A percentile compares a stretch with the other conserved stretches of the same genome.
These are phyloP conservation scores for Phytopythium oedochilum DNA, from an alignment of 352 stramenopile genomes.

Conservation along the genomic window DNA sequence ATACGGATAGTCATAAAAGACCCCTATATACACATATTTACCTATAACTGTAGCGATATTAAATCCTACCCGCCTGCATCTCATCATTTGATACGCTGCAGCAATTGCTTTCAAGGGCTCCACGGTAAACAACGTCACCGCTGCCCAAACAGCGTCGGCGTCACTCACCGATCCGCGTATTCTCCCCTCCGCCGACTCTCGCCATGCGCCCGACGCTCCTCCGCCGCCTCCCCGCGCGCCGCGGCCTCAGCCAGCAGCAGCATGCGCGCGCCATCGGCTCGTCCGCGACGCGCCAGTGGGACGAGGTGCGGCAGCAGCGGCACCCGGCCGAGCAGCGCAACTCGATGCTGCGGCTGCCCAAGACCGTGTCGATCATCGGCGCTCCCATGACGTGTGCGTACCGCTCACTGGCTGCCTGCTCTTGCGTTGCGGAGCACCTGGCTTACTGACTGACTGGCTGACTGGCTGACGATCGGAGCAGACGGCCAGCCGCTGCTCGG, in stretches of 20 bases:
- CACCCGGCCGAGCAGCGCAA: slow-evolving; percentile 56
- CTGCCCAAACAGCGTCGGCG: too few species aligned
- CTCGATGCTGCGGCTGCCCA: slow-evolving; percentile 41
- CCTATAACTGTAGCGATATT: too few species aligned
- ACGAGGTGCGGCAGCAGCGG: slow-evolving; percentile 58
- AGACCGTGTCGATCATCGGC: slow-evolving; percentile 78
- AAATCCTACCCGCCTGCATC: not conserved
- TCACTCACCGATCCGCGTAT: not conserved
- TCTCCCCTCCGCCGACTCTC: not conserved
- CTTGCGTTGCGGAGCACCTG: too few species aligned
- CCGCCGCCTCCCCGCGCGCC: not conserved
- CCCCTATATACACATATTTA: too few species aligned
- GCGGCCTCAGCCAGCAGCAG: slow-evolving; percentile 5
- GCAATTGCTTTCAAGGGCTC: not conserved
- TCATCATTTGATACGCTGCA: slow-evolving; percentile 3
- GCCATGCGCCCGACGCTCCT: not conserved
- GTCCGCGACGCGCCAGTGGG: slow-evolving; percentile 41
- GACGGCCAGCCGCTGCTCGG: slow-evolving; percentile 79
- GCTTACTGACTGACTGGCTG: too few species aligned
- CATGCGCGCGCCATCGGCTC: slow-evolving; percentile 49
- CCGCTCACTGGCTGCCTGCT: too few species aligned
- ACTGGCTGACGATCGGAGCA: too few species aligned
- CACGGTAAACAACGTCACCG: too few species aligned
- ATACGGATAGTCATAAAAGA: too few species aligned
- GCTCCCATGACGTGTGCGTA: slow-evolving; percentile 83